These are phyloP conservation scores for Fusarium compactum DNA, from an alignment of 2,329 filamentous ascomycete genomes.

Conservation along the genomic window DNA sequence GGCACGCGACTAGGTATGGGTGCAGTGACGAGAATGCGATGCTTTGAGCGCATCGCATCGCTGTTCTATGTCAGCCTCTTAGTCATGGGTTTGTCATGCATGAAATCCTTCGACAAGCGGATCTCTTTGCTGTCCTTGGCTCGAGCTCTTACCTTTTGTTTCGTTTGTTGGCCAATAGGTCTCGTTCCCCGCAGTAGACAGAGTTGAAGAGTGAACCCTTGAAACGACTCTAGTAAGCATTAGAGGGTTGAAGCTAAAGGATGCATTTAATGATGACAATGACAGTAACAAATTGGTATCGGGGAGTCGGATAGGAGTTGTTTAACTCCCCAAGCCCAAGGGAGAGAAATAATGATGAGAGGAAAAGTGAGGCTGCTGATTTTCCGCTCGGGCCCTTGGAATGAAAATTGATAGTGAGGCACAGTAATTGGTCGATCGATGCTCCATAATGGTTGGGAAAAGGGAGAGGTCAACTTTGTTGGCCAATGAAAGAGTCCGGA, in stretches of 20 bases:
- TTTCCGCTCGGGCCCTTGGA: conserved; percentile 6
- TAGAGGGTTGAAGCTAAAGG: background rate
- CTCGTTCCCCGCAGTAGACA: background rate
- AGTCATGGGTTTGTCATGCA: conserved; percentile 22
- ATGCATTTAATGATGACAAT: background rate
- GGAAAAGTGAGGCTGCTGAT: conserved; percentile 1
- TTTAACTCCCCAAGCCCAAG: background rate
- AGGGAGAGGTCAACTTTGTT: background rate
- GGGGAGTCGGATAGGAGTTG: background rate
- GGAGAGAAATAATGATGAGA: background rate
- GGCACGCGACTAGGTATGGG: conserved; percentile 32
- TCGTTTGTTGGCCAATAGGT: background rate
- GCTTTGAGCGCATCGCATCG: conserved; percentile 30
- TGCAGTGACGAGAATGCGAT: conserved; percentile 24
- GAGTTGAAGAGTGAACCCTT: background rate
- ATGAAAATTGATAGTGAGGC: background rate
- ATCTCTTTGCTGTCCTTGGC: background rate
- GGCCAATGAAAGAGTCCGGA: background rate
- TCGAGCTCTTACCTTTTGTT: background rate
- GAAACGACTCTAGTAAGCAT: background rate
- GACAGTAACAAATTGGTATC: background rate
- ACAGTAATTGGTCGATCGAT: background rate
- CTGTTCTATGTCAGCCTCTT: background rate
- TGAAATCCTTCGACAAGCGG: background rate
- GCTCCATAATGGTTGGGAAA: background rate